Percentiles rank a stretch among this genome's conserved stretches.
These are phyloP conservation scores for Detonula confervacea DNA, from an alignment of 352 stramenopile genomes.

Conservation along the genomic window DNA sequence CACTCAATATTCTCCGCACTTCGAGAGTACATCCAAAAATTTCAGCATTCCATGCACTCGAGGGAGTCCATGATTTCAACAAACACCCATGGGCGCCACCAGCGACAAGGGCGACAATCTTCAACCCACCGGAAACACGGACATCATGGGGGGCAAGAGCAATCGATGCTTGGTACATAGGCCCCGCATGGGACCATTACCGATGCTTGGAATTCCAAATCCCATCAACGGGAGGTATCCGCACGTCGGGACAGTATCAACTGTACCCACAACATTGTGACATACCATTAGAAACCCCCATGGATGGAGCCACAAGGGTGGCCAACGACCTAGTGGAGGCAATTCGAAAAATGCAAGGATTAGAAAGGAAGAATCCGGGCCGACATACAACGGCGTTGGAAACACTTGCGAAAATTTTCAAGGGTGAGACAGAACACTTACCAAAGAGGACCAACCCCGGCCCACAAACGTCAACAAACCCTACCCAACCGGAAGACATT, in stretches of 20 bases:
- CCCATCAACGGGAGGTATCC: neutral
- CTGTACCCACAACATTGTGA: too few species aligned
- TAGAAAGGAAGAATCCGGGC: neutral
- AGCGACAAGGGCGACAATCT: slow-evolving; percentile 36
- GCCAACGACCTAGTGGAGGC: neutral
- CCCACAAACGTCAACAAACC: neutral
- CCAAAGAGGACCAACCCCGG: neutral
- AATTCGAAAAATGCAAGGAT: neutral
- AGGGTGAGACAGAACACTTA: neutral
- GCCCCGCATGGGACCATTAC: slow-evolving; percentile 51
- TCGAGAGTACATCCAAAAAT: slow-evolving; percentile 42
- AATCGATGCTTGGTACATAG: slow-evolving; percentile 42
- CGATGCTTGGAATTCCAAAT: slow-evolving; percentile 40
- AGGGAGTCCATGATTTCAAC: slow-evolving; percentile 48
- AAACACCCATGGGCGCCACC: slow-evolving; percentile 39
- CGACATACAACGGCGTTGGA: neutral
- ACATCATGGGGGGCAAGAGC: slow-evolving; percentile 26
- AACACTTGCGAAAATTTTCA: neutral
- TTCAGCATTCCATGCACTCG: slow-evolving; percentile 38
- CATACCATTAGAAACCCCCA: neutral
- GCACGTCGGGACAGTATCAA: neutral
- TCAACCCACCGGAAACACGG: slow-evolving; percentile 26
- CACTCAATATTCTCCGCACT: slow-evolving; percentile 46
- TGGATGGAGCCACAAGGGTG: neutral
- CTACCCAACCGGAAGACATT: neutral